phyloP scores from a whole-genome alignment of 768 basidiomycete species.

The Trametes elegans region DNA sequence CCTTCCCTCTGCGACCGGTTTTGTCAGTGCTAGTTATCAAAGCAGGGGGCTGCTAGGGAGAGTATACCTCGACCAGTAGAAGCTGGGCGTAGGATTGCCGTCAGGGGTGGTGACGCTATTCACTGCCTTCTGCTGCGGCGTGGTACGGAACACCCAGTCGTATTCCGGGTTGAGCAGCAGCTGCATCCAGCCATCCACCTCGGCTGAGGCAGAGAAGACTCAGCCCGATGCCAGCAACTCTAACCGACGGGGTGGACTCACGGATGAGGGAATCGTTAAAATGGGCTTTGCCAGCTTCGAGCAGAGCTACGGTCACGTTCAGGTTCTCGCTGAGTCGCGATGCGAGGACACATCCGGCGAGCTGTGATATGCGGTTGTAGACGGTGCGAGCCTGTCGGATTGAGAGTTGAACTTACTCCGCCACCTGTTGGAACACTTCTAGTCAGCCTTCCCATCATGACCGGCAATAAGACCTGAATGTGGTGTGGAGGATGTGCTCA shows the following conservation, averaged over 20 bases:
- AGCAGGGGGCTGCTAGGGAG: background rate
- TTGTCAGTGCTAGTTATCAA: too few species aligned
- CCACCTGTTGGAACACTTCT: background rate
- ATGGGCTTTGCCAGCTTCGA: slow-evolving; percentile 29
- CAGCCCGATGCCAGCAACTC: background rate
- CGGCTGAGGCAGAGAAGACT: background rate
- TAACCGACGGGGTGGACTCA: background rate
- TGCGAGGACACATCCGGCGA: slow-evolving; percentile 41
- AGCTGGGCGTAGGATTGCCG: background rate
- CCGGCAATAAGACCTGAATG: background rate
- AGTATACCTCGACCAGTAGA: background rate
- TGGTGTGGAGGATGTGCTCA: background rate
- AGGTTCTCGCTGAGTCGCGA: slow-evolving; percentile 36
- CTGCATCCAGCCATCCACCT: background rate
- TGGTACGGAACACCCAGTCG: background rate
- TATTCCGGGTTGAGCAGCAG: background rate
- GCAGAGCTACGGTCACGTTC: slow-evolving; percentile 34
- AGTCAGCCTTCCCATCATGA: background rate
- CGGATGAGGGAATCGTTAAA: slow-evolving; percentile 5
- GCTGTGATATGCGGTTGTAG: background rate
- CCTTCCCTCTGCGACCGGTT: slow-evolving; percentile 8
- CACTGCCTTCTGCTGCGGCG: background rate
- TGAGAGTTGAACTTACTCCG: background rate
- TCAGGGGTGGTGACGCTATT: background rate
- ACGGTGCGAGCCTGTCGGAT: too few species aligned